These are phyloP conservation scores for Tylopilus plumbeoviolaceoides DNA, from an alignment of 768 basidiomycete species.

Conservation along the genomic window DNA sequence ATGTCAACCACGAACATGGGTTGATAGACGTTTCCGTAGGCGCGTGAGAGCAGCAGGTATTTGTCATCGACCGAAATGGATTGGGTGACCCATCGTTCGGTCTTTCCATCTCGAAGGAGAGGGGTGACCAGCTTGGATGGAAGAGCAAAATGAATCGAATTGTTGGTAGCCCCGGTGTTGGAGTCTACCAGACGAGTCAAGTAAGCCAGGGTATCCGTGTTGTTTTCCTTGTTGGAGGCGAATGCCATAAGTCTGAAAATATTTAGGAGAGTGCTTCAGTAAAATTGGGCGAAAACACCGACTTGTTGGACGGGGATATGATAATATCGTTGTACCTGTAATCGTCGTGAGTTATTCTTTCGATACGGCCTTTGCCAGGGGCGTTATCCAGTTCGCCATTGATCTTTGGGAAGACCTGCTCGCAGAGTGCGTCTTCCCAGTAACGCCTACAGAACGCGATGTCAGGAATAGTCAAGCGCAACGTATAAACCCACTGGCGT, in stretches of 20 bases:
- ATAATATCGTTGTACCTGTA: constrained; percentile 29
- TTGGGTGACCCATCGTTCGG: constrained; percentile 28
- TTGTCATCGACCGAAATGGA: constrained; percentile 39
- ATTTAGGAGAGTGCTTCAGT: background rate
- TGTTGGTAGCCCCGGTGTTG: constrained; percentile 25
- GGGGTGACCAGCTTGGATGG: constrained; percentile 34
- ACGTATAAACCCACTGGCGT: background rate
- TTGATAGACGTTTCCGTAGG: constrained; percentile 26
- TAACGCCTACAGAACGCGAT: constrained; percentile 31
- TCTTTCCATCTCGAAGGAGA: constrained; percentile 27
- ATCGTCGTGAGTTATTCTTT: constrained; percentile 39
- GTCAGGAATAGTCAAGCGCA: background rate
- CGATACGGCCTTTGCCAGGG: constrained; percentile 38
- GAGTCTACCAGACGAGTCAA: constrained; percentile 30
- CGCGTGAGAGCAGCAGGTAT: constrained; percentile 32
- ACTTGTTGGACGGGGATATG: constrained; percentile 38
- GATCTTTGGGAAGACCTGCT: constrained; percentile 29
- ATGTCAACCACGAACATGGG: constrained; percentile 34
- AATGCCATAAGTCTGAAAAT: constrained; percentile 35
- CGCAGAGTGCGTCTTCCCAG: constrained; percentile 36
- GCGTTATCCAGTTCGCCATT: constrained; percentile 37
- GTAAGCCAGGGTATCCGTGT: constrained; percentile 37
- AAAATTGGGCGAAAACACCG: constrained; percentile 1
- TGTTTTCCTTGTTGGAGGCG: constrained; percentile 40
- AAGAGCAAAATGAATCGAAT: constrained; percentile 30